Conservation (phyloP, 2,329 filamentous ascomycete genomes). For the Neonectria punicea region DNA sequence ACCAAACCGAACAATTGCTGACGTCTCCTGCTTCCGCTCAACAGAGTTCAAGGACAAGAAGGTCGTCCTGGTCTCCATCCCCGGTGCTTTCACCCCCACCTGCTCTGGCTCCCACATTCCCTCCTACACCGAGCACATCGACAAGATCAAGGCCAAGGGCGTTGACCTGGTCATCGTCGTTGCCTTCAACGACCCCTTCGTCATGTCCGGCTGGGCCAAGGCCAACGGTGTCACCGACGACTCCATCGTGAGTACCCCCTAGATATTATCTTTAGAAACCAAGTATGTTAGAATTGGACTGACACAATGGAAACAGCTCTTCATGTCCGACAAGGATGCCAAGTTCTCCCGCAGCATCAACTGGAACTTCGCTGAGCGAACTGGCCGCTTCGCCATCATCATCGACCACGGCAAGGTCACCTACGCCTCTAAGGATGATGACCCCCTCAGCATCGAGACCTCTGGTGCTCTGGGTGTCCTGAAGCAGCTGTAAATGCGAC, state of each 20-base stretch:
- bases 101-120: constrained; percentile 86
- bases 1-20: constrained; percentile 3
- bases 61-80: constrained; percentile 65
- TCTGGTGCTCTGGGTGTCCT: constrained; percentile 66
- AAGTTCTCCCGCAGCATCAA: constrained; percentile 82
- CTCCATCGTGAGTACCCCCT: constrained; percentile 58
- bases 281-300: not conserved
- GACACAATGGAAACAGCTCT: constrained; percentile 62
- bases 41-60: constrained; percentile 68
- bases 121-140: constrained; percentile 78
- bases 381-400: constrained; percentile 81
- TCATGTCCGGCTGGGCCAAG: constrained; percentile 92
- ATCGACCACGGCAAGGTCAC: constrained; percentile 85
- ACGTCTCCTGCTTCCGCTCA: constrained; percentile 7
- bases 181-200: constrained; percentile 85
- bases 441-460: constrained; percentile 54
- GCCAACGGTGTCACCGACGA: constrained; percentile 82
- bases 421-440: constrained; percentile 80
- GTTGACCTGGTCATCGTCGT: constrained; percentile 86
- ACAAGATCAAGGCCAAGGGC: constrained; percentile 79
- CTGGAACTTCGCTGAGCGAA: constrained; percentile 80
- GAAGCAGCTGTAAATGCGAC: constrained; percentile 58
- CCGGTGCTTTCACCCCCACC: constrained; percentile 85
- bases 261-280: not conserved
- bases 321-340: constrained; percentile 75